Percentiles rank a stretch among this genome's conserved stretches.
These are phyloP conservation scores for Talaromyces sp. DNA, from an alignment of 2,329 filamentous ascomycete species.

Conservation along the genomic window DNA sequence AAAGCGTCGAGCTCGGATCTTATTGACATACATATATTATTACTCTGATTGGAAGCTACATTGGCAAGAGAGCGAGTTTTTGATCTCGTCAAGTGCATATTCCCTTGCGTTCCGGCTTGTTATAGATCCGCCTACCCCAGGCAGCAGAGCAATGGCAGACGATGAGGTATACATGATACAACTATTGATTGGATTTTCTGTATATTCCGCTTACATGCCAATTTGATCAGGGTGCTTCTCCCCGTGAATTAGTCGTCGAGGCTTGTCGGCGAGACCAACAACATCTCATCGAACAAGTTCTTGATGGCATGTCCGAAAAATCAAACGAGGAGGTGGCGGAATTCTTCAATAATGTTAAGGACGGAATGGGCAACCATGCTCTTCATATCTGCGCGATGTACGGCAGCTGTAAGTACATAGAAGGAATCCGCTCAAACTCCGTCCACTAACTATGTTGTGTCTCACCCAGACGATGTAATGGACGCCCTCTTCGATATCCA, in stretches of 20 bases:
- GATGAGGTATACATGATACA: constrained; percentile 36
- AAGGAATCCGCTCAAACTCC: not conserved
- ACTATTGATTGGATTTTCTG: not conserved
- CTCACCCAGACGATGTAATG: constrained; percentile 44
- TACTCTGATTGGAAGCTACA: not conserved
- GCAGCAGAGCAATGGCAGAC: constrained; percentile 44
- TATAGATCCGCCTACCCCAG: constrained; percentile 4
- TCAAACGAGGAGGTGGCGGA: constrained; percentile 62
- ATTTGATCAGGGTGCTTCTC: constrained; percentile 68
- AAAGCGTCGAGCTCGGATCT: not conserved
- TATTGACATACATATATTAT: not conserved
- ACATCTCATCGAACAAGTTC: constrained; percentile 73
- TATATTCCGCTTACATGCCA: constrained; percentile 11
- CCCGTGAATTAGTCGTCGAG: constrained; percentile 82
- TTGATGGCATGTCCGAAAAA: constrained; percentile 60
- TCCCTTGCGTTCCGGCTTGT: not conserved
- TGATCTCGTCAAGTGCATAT: not conserved
- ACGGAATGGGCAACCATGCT: constrained; percentile 81
- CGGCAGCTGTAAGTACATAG: constrained; percentile 69
- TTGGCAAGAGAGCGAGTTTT: not conserved
- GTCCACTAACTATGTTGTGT: not conserved
- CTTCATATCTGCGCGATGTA: constrained; percentile 84
- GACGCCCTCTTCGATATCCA: constrained; percentile 48
- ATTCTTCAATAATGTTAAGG: constrained; percentile 80
- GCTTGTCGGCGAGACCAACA: constrained; percentile 91